These are phyloP conservation scores for Monosporozyma yasuniensis DNA, from an alignment of 805 yeast genomes.

Conservation along the genomic window DNA sequence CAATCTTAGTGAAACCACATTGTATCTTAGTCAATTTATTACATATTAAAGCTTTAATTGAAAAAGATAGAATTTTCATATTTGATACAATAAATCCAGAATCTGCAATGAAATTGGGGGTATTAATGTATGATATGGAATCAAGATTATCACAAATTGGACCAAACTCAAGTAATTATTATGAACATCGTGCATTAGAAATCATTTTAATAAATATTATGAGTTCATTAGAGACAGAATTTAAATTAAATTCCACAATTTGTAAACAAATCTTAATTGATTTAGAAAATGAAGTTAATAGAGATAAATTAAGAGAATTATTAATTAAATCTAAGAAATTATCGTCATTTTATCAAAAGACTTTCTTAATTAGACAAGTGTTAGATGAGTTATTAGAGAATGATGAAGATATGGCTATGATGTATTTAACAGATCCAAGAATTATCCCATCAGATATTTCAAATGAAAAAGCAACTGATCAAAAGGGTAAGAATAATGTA, in stretches of 20 bases:
- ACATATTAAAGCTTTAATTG: slow-evolving; percentile 85
- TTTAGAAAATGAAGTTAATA: slow-evolving; percentile 69
- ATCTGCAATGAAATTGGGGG: slow-evolving; percentile 63
- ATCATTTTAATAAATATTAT: slow-evolving; percentile 73
- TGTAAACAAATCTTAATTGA: slow-evolving; percentile 61
- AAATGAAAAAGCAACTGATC: background rate
- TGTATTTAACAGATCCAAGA: slow-evolving; percentile 52
- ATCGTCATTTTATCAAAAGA: slow-evolving; percentile 65
- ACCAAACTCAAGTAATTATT: slow-evolving; percentile 21
- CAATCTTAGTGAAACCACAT: slow-evolving; percentile 66
- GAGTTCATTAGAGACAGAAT: slow-evolving; percentile 69
- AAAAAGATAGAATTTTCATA: slow-evolving; percentile 65
- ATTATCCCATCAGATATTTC: background rate
- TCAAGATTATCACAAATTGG: slow-evolving; percentile 42
- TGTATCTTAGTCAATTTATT: slow-evolving; percentile 76
- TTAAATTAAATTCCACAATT: slow-evolving; percentile 45
- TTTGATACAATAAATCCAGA: slow-evolving; percentile 55
- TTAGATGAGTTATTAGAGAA: slow-evolving; percentile 77
- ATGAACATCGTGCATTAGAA: slow-evolving; percentile 79
- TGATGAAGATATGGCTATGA: slow-evolving; percentile 73
- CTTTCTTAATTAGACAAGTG: slow-evolving; percentile 66
- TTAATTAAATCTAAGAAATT: slow-evolving; percentile 65
- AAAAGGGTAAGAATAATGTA: background rate
- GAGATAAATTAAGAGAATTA: slow-evolving; percentile 64
- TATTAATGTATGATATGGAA: slow-evolving; percentile 78